phyloP scores from a whole-genome alignment of 1,139 yeast species.

The Hansenula sp. region DNA sequence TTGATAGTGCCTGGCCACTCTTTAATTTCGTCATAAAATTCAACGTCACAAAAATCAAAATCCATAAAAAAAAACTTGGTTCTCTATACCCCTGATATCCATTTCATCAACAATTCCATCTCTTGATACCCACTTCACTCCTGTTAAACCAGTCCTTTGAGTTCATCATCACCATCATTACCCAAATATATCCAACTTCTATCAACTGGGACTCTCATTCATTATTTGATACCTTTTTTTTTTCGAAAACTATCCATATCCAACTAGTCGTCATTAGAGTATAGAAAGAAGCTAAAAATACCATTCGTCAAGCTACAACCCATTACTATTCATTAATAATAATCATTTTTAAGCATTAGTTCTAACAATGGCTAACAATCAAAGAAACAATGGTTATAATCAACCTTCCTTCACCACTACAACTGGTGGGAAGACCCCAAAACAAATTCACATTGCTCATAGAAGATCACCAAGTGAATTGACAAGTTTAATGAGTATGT shows the following conservation, averaged over 20 bases:
- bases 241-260: not conserved
- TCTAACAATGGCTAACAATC: conserved; percentile 3
- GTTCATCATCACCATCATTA: too few species aligned
- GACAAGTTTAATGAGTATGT: conserved; percentile 80
- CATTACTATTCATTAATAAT: not conserved
- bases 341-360: not conserved
- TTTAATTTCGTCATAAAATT: too few species aligned
- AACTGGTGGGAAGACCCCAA: conserved; percentile 40
- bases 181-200: too few species aligned
- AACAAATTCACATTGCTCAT: conserved; percentile 81
- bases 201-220: too few species aligned
- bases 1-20: too few species aligned
- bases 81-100: too few species aligned
- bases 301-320: not conserved
- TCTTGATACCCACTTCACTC: too few species aligned
- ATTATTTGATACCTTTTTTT: not conserved
- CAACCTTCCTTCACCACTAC: conserved; percentile 25
- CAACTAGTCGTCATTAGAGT: not conserved
- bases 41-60: too few species aligned
- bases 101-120: too few species aligned
- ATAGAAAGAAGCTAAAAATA: not conserved
- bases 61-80: too few species aligned
- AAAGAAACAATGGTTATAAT: conserved; percentile 10
- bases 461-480: conserved; percentile 91
- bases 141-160: too few species aligned